phyloP scores from a whole-genome alignment of 2,329 filamentous ascomycete species.

The Coleophoma cylindrospora region DNA sequence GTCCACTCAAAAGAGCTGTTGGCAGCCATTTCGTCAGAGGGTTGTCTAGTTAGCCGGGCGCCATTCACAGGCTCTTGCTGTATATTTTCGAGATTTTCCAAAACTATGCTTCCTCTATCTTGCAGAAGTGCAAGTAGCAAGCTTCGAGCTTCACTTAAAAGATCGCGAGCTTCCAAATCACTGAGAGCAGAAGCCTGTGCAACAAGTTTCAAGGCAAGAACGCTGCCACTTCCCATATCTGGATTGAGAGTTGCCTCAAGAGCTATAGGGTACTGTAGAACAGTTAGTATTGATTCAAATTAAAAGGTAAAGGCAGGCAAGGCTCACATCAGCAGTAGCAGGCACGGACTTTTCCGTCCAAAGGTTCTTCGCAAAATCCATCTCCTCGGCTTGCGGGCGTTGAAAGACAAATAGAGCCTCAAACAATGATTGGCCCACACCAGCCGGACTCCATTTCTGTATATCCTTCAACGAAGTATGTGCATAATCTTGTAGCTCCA shows the following conservation, averaged over 20 bases:
- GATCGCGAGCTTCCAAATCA: slow-evolving; percentile 24
- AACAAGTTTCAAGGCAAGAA: slow-evolving; percentile 53
- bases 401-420: slow-evolving; percentile 83
- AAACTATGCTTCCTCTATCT: slow-evolving; percentile 8
- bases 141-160: slow-evolving; percentile 38
- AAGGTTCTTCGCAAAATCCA: slow-evolving; percentile 27
- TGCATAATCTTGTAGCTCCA: slow-evolving; percentile 64
- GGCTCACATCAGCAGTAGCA: slow-evolving; percentile 21
- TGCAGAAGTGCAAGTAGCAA: slow-evolving; percentile 11
- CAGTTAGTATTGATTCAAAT: too few species aligned
- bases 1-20: slow-evolving; percentile 51
- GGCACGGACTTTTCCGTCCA: slow-evolving; percentile 46
- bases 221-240: slow-evolving; percentile 27
- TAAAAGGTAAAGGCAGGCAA: too few species aligned
- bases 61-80: neutral
- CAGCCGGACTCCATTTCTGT: slow-evolving; percentile 66
- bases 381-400: slow-evolving; percentile 31
- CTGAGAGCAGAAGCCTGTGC: slow-evolving; percentile 43
- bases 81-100: neutral
- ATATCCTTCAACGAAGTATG: slow-evolving; percentile 76
- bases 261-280: slow-evolving; percentile 51
- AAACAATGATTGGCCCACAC: slow-evolving; percentile 56
- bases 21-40: neutral
- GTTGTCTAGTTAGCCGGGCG: too few species aligned
- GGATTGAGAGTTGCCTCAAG: slow-evolving; percentile 61